A percentile compares a stretch with the other conserved stretches of the same genome.
Conservation (phyloP, 441 rosid species). For the Gossypium davidsonii region DNA sequence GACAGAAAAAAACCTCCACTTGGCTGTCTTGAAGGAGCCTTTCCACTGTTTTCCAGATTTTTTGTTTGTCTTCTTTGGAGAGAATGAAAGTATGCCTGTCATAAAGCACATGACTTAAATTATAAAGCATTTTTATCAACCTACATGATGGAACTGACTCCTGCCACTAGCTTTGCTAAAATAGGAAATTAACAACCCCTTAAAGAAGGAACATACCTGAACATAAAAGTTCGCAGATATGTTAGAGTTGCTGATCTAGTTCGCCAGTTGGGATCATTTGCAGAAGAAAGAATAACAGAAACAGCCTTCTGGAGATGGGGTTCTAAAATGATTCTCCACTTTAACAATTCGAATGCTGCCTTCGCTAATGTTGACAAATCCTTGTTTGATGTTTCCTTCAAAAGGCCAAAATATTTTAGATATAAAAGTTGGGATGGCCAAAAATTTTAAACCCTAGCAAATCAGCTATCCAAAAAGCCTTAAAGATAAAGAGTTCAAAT, state of each 20-base stretch:
- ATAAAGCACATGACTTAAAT: constrained; percentile 15
- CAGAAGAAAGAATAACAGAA: constrained; percentile 62
- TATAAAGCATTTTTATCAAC: constrained; percentile 8
- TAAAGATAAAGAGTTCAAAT: neutral
- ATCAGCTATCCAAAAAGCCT: constrained; percentile 1
- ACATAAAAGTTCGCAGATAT: constrained; percentile 90
- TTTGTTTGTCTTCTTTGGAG: constrained; percentile 56
- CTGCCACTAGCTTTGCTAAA: constrained; percentile 10
- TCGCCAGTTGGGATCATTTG: constrained; percentile 87
- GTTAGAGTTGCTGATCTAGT: constrained; percentile 92
- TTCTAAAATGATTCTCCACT: constrained; percentile 82
- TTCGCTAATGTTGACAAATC: constrained; percentile 93
- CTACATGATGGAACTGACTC: neutral
- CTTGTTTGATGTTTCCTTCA: constrained; percentile 93
- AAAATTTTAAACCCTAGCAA: neutral
- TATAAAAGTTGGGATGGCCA: neutral
- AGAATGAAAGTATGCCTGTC: constrained; percentile 89
- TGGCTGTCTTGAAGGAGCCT: constrained; percentile 78
- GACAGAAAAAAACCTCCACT: constrained; percentile 71
- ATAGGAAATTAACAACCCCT: neutral
- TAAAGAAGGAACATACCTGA: constrained; percentile 49
- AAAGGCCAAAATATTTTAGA: constrained; percentile 23
- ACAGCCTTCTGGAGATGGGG: constrained; percentile 78
- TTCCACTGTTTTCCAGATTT: constrained; percentile 83
- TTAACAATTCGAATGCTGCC: constrained; percentile 89